Conservation (phyloP, 495 filamentous ascomycete genomes). For the Aspergillus coremiiformis region DNA sequence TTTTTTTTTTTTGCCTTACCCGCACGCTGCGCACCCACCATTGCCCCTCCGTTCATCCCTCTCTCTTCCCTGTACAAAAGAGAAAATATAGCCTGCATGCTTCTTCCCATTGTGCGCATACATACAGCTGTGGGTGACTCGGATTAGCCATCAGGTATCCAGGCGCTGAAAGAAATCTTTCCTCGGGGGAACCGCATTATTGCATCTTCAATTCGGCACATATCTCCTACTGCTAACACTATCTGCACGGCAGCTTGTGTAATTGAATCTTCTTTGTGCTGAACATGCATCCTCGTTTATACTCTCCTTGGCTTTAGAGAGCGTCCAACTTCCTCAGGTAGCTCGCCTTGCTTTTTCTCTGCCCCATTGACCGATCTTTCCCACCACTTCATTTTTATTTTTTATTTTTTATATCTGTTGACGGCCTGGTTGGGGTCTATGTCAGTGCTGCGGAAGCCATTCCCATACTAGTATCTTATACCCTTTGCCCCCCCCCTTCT, state of each 20-base stretch:
- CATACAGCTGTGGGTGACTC: slow-evolving; percentile 10
- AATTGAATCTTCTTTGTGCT: slow-evolving; percentile 12
- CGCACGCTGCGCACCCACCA: slow-evolving; percentile 19
- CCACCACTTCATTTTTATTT: background rate
- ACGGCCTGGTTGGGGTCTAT: background rate
- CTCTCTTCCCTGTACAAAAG: slow-evolving; percentile 17
- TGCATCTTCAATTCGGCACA: background rate
- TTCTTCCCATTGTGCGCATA: slow-evolving; percentile 22
- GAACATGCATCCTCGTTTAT: slow-evolving; percentile 37
- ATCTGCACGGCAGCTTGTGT: slow-evolving; percentile 7
- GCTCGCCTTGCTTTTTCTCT: slow-evolving; percentile 1
- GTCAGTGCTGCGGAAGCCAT: background rate
- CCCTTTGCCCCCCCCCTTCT: slow-evolving; percentile 6
- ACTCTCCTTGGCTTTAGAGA: slow-evolving; percentile 18
- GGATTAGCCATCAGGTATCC: slow-evolving; percentile 10
- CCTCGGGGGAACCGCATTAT: slow-evolving; percentile 1
- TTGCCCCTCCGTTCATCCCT: slow-evolving; percentile 10
- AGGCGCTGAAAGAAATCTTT: slow-evolving; percentile 3
- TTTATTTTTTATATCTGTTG: background rate
- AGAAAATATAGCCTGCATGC: slow-evolving; percentile 1
- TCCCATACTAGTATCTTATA: background rate
- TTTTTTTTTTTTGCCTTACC: slow-evolving; percentile 35
- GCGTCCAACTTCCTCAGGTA: background rate
- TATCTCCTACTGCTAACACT: background rate
- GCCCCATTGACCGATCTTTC: background rate